These are phyloP conservation scores for Leersia perrieri DNA, from an alignment of 176 grass and related monocot species.

Conservation along the genomic window DNA sequence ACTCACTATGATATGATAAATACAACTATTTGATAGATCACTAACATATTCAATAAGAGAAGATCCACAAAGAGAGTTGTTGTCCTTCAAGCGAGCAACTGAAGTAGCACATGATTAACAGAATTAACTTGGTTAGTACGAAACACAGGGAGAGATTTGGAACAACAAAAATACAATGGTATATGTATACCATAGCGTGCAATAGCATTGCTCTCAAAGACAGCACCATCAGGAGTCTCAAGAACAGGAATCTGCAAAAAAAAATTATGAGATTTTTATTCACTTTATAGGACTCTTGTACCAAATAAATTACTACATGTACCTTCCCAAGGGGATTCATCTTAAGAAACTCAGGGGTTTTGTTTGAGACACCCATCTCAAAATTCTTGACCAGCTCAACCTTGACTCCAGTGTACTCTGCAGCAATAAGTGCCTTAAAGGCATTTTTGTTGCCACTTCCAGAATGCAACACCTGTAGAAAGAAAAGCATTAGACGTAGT, in stretches of 20 bases:
- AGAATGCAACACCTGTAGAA: slow-evolving; percentile 50
- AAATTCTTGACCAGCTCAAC: slow-evolving; percentile 73
- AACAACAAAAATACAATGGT: background rate
- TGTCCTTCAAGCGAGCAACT: slow-evolving; percentile 79
- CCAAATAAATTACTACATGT: background rate
- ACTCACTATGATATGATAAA: background rate
- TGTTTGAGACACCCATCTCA: slow-evolving; percentile 92
- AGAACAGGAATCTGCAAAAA: slow-evolving; percentile 79
- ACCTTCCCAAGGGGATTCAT: slow-evolving; percentile 99
- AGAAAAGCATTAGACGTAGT: background rate
- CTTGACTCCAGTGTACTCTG: slow-evolving; percentile 78
- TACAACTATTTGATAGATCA: background rate
- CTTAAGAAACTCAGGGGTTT: slow-evolving; percentile 92
- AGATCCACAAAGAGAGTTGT: slow-evolving; percentile 58
- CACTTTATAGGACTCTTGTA: background rate
- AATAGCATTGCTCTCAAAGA: slow-evolving; percentile 98
- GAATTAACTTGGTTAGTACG: background rate
- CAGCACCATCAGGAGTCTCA: slow-evolving; percentile 82
- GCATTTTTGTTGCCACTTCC: slow-evolving; percentile 78
- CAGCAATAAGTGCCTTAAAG: slow-evolving; percentile 84
- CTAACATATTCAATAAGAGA: slow-evolving; percentile 91
- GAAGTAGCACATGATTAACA: slow-evolving; percentile 7
- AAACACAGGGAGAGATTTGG: background rate
- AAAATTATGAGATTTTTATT: background rate
- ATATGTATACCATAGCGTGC: slow-evolving; percentile 79